Percentiles rank a stretch among this genome's conserved stretches.
These are phyloP conservation scores for Linnemannia exigua DNA, from an alignment of 192 early-diverging fungal genomes.

Conservation along the genomic window DNA sequence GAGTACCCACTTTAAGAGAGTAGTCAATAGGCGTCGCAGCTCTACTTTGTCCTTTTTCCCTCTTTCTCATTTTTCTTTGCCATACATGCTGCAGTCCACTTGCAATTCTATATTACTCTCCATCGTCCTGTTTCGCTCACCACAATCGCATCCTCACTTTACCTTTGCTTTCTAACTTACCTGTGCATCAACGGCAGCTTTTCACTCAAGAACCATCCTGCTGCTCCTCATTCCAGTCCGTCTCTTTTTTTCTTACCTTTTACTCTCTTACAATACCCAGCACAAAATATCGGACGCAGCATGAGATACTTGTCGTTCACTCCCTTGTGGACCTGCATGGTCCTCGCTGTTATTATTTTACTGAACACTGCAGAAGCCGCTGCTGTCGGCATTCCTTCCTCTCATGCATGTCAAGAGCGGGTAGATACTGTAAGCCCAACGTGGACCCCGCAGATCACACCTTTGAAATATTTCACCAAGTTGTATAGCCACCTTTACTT, in stretches of 20 bases:
- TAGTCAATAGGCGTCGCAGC: background rate
- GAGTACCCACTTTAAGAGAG: background rate
- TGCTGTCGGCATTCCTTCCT: background rate
- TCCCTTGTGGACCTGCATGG: background rate
- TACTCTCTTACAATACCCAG: background rate
- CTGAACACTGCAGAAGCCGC: background rate
- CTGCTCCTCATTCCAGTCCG: background rate
- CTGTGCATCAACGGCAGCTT: background rate
- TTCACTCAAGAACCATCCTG: background rate
- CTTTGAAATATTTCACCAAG: background rate
- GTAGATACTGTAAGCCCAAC: background rate
- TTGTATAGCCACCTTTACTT: background rate
- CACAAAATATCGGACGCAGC: background rate
- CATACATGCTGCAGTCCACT: background rate
- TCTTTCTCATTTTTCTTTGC: background rate
- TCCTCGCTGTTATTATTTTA: background rate
- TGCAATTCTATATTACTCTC: background rate
- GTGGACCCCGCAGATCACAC: background rate
- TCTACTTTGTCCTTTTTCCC: background rate
- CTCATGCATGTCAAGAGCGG: background rate
- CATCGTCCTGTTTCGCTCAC: background rate
- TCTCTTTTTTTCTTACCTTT: background rate
- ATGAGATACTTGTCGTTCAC: background rate
- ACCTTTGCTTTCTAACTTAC: background rate
- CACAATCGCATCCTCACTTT: background rate